Evolutionary conservation across 768 basidiomycete species (phyloP), one percentile per base, ranked within the genome.

Genomic region (Cystofilobasidium ferigula): DNA sequence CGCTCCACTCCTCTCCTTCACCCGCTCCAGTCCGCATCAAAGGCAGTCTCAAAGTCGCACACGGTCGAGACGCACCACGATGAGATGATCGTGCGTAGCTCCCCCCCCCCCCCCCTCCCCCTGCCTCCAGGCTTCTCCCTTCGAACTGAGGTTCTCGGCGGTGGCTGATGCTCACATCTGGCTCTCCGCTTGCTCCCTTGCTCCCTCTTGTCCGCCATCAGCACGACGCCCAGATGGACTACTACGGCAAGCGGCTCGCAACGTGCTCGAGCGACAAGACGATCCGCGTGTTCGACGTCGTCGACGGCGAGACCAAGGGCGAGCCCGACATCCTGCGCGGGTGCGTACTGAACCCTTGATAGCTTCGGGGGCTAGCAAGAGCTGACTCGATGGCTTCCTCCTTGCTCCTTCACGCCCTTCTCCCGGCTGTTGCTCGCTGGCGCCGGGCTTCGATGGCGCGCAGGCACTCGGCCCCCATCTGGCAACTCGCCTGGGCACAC

Each of bases 161-260:
- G 35, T 18, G 10, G 30, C 38, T 40, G n/a, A n/a, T n/a, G n/a
- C n/a, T n/a, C n/a, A n/a, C n/a, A n/a, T 38, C 63, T 53, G 28
- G 38, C 7, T 61, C 12, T 13, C 42, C 24, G 26, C 42, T 22
- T 24, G 34, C 5, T 24, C 32, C 24, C 53, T n/a, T 22, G 26
- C 43, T 30, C 40, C 62, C 42, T 28, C 48, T 51, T 36, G 22
- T 43, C n/a, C 38, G n/a, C 45, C 20, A 16, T 2, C 72, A 95
- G 93, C 94, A 98, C 75, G 95, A 99, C 75, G 93, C 94, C 24
- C 95, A 98, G 72, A 79, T 99, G 24, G 94, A 99, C 78, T 98
- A 95, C 80, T 95, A 95, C 72, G 93, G 92, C 38, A 91, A 92
- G 76, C 84, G 93, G 48, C 84, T 99, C 4, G 95, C 95, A 7